These are phyloP conservation scores for Cyathus striatus DNA, from an alignment of 768 basidiomycete species.

Conservation along the genomic window DNA sequence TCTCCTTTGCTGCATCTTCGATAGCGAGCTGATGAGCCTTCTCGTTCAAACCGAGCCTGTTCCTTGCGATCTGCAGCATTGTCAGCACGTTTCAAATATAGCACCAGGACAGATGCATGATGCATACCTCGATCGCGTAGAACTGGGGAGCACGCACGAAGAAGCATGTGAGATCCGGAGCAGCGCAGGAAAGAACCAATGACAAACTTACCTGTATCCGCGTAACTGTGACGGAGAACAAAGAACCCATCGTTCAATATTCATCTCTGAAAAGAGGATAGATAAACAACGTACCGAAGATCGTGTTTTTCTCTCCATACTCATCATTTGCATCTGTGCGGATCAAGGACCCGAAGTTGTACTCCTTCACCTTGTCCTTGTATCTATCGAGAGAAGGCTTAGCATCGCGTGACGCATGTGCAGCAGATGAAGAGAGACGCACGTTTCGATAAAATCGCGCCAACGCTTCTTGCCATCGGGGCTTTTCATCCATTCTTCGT, in stretches of 20 bases:
- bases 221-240: slow-evolving; percentile 40
- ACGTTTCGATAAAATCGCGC: slow-evolving; percentile 83
- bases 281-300: slow-evolving; percentile 73
- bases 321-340: slow-evolving; percentile 74
- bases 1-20: slow-evolving; percentile 61
- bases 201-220: slow-evolving; percentile 57
- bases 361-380: slow-evolving; percentile 86
- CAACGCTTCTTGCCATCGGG: slow-evolving; percentile 82
- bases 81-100: not conserved
- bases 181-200: too few species aligned
- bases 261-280: not conserved
- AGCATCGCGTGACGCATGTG: not conserved
- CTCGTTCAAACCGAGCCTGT: slow-evolving; percentile 88
- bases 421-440: slow-evolving; percentile 8
- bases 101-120: slow-evolving; percentile 1
- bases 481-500: slow-evolving; percentile 94
- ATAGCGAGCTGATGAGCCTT: slow-evolving; percentile 77
- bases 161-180: too few species aligned
- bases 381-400: slow-evolving; percentile 43
- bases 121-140: slow-evolving; percentile 80
- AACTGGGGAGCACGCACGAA: slow-evolving; percentile 43
- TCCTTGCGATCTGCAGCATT: slow-evolving; percentile 73
- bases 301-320: slow-evolving; percentile 89
- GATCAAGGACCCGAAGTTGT: slow-evolving; percentile 95
- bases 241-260: not conserved